These are phyloP conservation scores for Malassezia pachydermatis DNA, from an alignment of 1,284 basidiomycete genomes.

Conservation along the genomic window DNA sequence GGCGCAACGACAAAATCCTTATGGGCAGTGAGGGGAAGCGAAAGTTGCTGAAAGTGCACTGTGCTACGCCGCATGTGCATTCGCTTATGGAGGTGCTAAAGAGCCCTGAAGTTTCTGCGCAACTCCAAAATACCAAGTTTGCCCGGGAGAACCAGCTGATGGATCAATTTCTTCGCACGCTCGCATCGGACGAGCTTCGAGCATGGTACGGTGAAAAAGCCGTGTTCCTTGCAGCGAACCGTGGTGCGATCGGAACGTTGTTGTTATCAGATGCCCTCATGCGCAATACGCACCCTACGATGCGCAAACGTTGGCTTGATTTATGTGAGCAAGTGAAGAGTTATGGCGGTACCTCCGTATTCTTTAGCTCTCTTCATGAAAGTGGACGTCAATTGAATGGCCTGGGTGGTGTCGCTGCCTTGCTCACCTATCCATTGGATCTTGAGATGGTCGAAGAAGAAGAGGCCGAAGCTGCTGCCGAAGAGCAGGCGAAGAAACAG, in stretches of 20 bases:
- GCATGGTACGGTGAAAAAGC: conserved; percentile 98
- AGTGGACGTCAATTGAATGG: conserved; percentile 79
- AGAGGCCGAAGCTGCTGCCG: conserved; percentile 51
- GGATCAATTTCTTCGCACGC: conserved; percentile 61
- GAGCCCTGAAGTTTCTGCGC: conserved; percentile 60
- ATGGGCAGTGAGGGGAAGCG: conserved; percentile 58
- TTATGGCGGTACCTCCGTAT: conserved; percentile 82
- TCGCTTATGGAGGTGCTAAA: conserved; percentile 86
- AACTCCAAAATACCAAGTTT: conserved; percentile 93
- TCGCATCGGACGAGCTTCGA: conserved; percentile 81
- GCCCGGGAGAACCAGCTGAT: conserved; percentile 67
- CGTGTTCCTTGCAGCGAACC: conserved; percentile 76
- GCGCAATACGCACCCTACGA: conserved; percentile 51
- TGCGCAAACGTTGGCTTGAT: conserved; percentile 61
- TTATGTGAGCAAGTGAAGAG: conserved; percentile 79
- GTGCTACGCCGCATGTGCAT: conserved; percentile 88
- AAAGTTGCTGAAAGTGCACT: conserved; percentile 82
- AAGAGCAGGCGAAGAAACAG: neutral
- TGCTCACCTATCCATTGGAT: conserved; percentile 90
- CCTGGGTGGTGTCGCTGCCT: conserved; percentile 86
- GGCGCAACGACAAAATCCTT: conserved; percentile 72
- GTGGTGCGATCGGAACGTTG: conserved; percentile 86
- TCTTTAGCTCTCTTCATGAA: conserved; percentile 99
- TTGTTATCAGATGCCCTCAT: conserved; percentile 93
- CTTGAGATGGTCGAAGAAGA: conserved; percentile 58